These are phyloP conservation scores for Cercophora newfieldiana DNA, from an alignment of 495 filamentous ascomycete genomes.

Conservation along the genomic window DNA sequence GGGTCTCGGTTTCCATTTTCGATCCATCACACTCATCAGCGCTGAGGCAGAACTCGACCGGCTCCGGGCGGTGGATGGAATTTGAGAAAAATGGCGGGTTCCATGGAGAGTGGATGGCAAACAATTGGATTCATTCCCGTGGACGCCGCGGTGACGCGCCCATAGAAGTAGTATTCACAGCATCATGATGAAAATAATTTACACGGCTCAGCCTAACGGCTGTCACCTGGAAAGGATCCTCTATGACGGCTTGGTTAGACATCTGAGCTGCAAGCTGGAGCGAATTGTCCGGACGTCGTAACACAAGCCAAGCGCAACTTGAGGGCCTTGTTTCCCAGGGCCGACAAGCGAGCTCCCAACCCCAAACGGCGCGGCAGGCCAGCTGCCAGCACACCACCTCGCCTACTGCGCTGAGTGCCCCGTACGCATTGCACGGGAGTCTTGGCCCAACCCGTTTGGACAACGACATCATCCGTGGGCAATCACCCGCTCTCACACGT, in stretches of 20 bases:
- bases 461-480: slow-evolving; percentile 34
- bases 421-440: neutral
- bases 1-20: neutral
- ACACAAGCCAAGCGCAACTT: slow-evolving; percentile 1
- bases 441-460: slow-evolving; percentile 13
- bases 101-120: neutral
- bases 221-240: neutral
- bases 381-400: slow-evolving; percentile 18
- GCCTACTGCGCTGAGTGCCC: slow-evolving; percentile 2
- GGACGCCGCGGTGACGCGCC: neutral
- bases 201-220: slow-evolving; percentile 4
- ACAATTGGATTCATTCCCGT: neutral
- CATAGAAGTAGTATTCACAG: neutral
- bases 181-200: slow-evolving; percentile 6
- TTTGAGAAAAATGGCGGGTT: too few relatives aligned
- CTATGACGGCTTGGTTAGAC: neutral
- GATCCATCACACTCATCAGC: neutral
- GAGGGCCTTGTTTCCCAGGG: slow-evolving; percentile 8
- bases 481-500: slow-evolving; percentile 18
- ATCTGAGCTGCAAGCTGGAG: slow-evolving; percentile 8
- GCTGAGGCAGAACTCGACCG: neutral
- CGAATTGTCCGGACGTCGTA: slow-evolving; percentile 14
- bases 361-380: slow-evolving; percentile 1
- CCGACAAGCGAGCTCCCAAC: slow-evolving; percentile 7
- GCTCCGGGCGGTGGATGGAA: too few relatives aligned